Evolutionary conservation across 805 yeast species (phyloP), one percentile per base, ranked within the genome.

Genomic region (Wickerhamiella sergipiensis): DNA sequence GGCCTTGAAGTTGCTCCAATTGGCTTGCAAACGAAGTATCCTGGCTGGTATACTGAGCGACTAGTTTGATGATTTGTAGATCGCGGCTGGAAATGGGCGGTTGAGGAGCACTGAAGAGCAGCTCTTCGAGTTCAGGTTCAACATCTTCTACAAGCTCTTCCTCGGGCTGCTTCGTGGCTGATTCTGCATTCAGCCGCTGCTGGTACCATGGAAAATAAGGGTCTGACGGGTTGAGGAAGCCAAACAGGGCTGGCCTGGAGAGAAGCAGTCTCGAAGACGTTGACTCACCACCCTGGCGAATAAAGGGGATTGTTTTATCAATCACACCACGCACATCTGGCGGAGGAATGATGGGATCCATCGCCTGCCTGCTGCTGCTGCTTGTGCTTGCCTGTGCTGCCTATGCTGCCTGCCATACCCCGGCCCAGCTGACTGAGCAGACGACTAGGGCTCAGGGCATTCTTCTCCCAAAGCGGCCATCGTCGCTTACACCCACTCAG

Each of bases 21-120:
- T 57, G 63, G 33, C 81, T 63, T 50, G 76, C 74, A 12, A 60
- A 62, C 1, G 67, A 65, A 0, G 85, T 85, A 59, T 85, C 80
- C 17, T 71, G 62, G 0, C 87, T 85, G 1, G 77, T 77, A 58
- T 75, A 79, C 49, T 78, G 71, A 0, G 97, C 96, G 1, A 89
- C 78, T 2, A 79, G 59, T 61, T 85, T 83, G 43, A 90, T 74
- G 10, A 83, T 70, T 24, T 82, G 83, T 24, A 83, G 65, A 62
- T 88, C 95, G 29, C 73, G 67, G 0, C 75, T 61, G 0, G 90
- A 77, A 2, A 86, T 69, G 15, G 68, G 67, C 15, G 71, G 61
- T 57, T 8, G 53, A 48, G 22, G 24, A 3, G 6, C 38, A 29
- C 23, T 13, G 17, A 75, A 68, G 43, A 61, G 59, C 38, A 61